phyloP scores from a whole-genome alignment of 2,329 filamentous ascomycete species.

The Aspergillus nomiae region DNA sequence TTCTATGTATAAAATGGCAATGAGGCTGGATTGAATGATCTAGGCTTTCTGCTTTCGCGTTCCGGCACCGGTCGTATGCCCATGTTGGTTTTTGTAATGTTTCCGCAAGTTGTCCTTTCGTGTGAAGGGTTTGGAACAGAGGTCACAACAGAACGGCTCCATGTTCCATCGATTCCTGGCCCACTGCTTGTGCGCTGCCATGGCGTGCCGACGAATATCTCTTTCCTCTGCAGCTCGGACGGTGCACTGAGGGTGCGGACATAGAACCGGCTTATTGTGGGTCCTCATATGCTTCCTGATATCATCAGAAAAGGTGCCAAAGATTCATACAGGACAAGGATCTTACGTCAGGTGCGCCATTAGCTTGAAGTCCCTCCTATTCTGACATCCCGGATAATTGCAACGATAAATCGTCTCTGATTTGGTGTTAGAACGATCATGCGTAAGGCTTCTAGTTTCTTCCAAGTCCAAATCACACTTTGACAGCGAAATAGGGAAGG shows the following conservation, averaged over 20 bases:
- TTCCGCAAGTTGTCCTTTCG: background rate
- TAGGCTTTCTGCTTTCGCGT: background rate
- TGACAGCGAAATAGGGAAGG: too few species aligned
- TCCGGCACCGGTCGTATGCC: background rate
- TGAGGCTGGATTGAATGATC: background rate
- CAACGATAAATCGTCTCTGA: background rate
- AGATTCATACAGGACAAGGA: background rate
- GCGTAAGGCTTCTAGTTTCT: background rate
- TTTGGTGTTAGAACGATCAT: background rate
- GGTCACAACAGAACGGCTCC: background rate
- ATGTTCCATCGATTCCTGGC: background rate
- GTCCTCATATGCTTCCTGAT: background rate
- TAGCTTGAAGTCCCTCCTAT: background rate
- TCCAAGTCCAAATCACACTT: too few species aligned
- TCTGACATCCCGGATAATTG: background rate
- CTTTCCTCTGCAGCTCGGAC: background rate
- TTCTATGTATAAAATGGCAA: background rate
- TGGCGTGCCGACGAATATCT: background rate
- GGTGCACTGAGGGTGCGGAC: too few species aligned
- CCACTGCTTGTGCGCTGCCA: background rate
- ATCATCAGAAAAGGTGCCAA: background rate
- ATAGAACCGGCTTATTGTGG: background rate
- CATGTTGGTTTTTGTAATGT: background rate
- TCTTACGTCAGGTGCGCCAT: background rate
- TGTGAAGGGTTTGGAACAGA: rapidly evolving